Conservation (phyloP, 2,329 filamentous ascomycete genomes). For the Bipolaris gigantea region DNA sequence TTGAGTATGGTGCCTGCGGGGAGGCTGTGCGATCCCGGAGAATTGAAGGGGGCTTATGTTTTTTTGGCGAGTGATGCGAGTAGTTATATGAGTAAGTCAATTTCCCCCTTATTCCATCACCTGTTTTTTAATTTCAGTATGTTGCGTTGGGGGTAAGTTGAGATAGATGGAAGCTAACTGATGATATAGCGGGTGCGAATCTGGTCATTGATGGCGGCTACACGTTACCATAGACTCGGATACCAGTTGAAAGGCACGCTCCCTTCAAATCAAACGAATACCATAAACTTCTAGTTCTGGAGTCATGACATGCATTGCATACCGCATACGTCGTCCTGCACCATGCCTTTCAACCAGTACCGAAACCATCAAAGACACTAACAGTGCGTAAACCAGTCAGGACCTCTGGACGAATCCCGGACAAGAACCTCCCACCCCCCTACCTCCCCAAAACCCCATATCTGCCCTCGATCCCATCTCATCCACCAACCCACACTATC, state of each 20-base stretch:
- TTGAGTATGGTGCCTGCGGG: constrained; percentile 43
- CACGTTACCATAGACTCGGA: background rate
- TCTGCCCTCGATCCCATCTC: background rate
- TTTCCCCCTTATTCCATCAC: background rate
- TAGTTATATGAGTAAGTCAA: constrained; percentile 17
- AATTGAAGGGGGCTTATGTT: constrained; percentile 41
- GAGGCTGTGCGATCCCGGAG: constrained; percentile 44
- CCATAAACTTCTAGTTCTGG: no score
- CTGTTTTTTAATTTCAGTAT: background rate
- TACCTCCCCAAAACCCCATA: background rate
- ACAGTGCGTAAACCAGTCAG: no score
- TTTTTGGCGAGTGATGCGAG: constrained; percentile 17
- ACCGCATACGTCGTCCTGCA: no score
- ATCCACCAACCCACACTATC: background rate
- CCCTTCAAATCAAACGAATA: no score
- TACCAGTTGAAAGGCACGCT: no score
- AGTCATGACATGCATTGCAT: no score
- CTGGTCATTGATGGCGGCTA: constrained; percentile 1
- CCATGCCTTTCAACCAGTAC: no score
- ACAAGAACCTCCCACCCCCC: background rate
- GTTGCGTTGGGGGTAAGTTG: background rate
- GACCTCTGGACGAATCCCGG: no score
- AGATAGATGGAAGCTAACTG: background rate
- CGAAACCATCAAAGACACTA: no score
- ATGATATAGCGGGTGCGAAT: background rate